A percentile compares a stretch with the other conserved stretches of the same genome.
These are phyloP conservation scores for Eimeria praecox DNA, from an alignment of 169 alveolate genomes.

Conservation along the genomic window DNA sequence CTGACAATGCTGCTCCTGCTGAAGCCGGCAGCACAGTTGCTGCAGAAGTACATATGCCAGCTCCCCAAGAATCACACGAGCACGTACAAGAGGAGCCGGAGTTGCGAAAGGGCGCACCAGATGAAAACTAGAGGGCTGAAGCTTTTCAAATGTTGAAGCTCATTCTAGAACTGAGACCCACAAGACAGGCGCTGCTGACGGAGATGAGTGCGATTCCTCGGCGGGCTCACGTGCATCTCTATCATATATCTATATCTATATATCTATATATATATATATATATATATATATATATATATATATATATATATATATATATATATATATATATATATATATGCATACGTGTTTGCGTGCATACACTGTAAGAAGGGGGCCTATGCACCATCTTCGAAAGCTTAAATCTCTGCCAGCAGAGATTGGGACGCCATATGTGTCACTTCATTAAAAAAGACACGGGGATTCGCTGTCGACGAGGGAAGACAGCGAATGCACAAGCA, in stretches of 20 bases:
- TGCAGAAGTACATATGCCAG: not conserved
- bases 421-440: not conserved
- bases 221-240: not conserved
- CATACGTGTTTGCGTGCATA: not conserved
- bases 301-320: not conserved
- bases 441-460: not conserved
- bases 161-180: not conserved
- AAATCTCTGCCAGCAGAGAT: not conserved
- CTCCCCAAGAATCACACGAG: not conserved
- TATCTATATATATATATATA: too few species aligned
- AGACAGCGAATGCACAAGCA: not conserved
- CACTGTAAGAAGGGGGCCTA: not conserved
- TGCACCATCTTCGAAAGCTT: not conserved
- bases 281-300: too few species aligned
- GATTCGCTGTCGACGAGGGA: not conserved
- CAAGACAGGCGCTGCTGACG: not conserved
- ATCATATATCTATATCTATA: too few species aligned
- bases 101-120: not conserved
- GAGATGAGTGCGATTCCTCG: not conserved
- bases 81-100: not conserved
- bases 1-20: not conserved
- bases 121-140: not conserved
- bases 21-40: not conserved
- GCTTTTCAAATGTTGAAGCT: too few species aligned
- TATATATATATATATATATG: not conserved